Conservation (phyloP, 2,329 filamentous ascomycete genomes). For the Penicillium sp. region DNA sequence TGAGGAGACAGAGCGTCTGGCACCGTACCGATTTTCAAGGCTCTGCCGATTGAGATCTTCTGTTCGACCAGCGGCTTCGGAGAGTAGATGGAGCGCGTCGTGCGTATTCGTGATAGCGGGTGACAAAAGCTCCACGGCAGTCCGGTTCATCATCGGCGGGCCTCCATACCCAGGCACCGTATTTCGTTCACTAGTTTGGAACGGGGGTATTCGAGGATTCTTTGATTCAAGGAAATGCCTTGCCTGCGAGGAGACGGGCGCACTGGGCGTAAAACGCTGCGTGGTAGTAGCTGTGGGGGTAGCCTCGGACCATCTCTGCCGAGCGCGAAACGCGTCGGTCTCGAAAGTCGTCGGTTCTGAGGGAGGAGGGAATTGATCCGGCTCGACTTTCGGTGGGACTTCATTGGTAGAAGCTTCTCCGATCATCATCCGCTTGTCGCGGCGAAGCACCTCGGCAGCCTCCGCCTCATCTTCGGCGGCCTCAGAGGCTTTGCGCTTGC, state of each 20-base stretch:
- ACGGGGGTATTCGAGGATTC: conserved; percentile 32
- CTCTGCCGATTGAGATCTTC: conserved; percentile 55
- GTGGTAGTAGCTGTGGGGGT: conserved; percentile 27
- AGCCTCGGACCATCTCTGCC: conserved; percentile 38
- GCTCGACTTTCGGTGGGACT: conserved; percentile 25
- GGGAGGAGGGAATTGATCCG: conserved; percentile 33
- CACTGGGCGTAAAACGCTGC: conserved; percentile 35
- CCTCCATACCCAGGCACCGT: conserved; percentile 47
- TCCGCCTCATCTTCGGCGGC: conserved; percentile 48
- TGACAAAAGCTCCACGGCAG: conserved; percentile 62
- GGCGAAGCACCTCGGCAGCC: conserved; percentile 46
- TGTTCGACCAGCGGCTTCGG: conserved; percentile 71
- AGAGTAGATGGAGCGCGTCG: conserved; percentile 87
- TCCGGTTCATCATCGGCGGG: conserved; percentile 62
- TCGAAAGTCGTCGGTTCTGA: conserved; percentile 34
- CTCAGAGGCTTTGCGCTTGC: conserved; percentile 78
- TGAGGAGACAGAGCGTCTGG: conserved; percentile 44
- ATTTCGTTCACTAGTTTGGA: conserved; percentile 30
- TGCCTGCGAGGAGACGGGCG: conserved; percentile 29
- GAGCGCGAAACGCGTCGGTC: conserved; percentile 27
- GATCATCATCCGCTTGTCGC: conserved; percentile 57
- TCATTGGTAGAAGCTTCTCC: conserved; percentile 46
- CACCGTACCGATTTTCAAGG: conserved; percentile 50
- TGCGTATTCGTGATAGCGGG: conserved; percentile 84
- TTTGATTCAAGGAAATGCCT: conserved; percentile 35